phyloP scores from a whole-genome alignment of 441 rosid species.

The Isatis lusitanica region DNA sequence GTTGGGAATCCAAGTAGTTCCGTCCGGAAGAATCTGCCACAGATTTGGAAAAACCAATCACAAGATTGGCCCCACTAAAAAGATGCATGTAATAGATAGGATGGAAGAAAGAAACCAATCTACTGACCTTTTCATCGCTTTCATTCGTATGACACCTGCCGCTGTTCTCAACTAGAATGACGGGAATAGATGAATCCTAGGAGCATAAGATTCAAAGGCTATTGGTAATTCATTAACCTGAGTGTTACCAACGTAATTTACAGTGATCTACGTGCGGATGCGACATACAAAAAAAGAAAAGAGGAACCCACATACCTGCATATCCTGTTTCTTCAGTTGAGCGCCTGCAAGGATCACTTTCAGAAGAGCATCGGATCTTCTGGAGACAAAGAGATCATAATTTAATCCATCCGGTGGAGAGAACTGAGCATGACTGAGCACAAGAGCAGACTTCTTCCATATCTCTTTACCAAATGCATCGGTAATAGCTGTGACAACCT shows the following conservation, averaged over 20 bases:
- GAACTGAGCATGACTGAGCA: slow-evolving; percentile 61
- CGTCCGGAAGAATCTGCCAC: slow-evolving; percentile 49
- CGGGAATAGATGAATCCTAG: slow-evolving; percentile 44
- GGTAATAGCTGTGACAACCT: slow-evolving; percentile 47
- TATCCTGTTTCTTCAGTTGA: slow-evolving; percentile 44
- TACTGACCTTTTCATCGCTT: slow-evolving; percentile 50
- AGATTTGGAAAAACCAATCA: not conserved
- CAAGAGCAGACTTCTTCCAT: slow-evolving; percentile 56
- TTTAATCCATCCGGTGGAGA: slow-evolving; percentile 57
- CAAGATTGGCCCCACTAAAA: not conserved
- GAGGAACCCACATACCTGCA: slow-evolving; percentile 35
- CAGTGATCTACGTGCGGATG: not conserved
- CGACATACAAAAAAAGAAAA: not conserved
- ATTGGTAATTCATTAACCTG: not conserved
- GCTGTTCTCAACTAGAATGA: slow-evolving; percentile 53
- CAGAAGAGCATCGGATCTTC: slow-evolving; percentile 51
- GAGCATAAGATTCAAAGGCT: not conserved
- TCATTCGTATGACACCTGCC: slow-evolving; percentile 60
- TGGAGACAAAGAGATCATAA: slow-evolving; percentile 47
- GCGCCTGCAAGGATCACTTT: slow-evolving; percentile 48
- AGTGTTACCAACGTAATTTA: not conserved
- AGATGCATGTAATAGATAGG: not conserved
- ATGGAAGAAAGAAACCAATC: slow-evolving; percentile 3
- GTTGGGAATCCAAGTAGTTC: slow-evolving; percentile 49
- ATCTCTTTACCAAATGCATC: slow-evolving; percentile 56